Evolutionary conservation across 441 rosid species (phyloP).

Genomic region (Monsonia emarginata): DNA sequence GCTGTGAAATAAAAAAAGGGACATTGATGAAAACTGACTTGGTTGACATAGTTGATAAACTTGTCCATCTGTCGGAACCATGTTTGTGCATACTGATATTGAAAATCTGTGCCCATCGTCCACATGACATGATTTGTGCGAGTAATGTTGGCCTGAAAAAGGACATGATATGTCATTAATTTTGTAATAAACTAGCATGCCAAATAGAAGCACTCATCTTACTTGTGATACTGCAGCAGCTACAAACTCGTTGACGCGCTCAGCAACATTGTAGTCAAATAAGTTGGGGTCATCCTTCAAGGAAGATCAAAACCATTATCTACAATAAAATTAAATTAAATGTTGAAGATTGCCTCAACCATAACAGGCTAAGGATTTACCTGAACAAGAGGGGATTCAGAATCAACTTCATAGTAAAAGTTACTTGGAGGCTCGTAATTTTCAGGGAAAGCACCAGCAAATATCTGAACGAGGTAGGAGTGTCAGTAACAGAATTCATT

Average conservation of each 20-base stretch:
- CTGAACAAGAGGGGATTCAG: slow-evolving; percentile 67
- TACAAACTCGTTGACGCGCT: slow-evolving; percentile 79
- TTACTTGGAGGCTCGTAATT: slow-evolving; percentile 97
- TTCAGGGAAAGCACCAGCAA: slow-evolving; percentile 92
- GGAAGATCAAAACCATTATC: slow-evolving; percentile 18
- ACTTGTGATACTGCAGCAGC: slow-evolving; percentile 92
- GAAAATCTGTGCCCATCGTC: slow-evolving; percentile 99
- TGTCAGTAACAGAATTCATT: slow-evolving; percentile 3
- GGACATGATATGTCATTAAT: background rate
- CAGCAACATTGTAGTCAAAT: slow-evolving; percentile 95
- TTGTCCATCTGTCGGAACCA: slow-evolving; percentile 97
- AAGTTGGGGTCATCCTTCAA: slow-evolving; percentile 66
- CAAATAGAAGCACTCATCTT: slow-evolving; percentile 11
- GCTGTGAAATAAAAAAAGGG: background rate
- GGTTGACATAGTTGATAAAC: slow-evolving; percentile 89
- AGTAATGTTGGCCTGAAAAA: slow-evolving; percentile 84
- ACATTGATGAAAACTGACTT: slow-evolving; percentile 30
- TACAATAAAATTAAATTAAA: background rate
- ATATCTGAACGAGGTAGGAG: slow-evolving; percentile 50
- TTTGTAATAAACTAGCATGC: background rate
- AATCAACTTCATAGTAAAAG: slow-evolving; percentile 92
- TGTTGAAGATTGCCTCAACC: background rate
- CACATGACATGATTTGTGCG: slow-evolving; percentile 88
- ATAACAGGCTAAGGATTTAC: slow-evolving; percentile 29
- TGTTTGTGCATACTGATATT: slow-evolving; percentile 82